Conservation (phyloP, 495 filamentous ascomycete genomes). For the Chaetomium tenue region DNA sequence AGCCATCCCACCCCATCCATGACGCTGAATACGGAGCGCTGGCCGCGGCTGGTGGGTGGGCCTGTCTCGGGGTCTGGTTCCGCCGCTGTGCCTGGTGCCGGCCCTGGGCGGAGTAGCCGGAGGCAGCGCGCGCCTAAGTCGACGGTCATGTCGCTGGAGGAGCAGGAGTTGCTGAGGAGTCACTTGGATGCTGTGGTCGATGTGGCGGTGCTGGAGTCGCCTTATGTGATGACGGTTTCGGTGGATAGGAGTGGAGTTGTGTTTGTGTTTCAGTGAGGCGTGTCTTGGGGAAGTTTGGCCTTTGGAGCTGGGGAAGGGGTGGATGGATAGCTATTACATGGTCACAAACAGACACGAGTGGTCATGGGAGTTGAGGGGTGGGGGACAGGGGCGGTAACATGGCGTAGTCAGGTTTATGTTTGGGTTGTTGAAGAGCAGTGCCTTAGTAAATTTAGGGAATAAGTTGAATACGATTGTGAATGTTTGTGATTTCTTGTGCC, state of each 20-base stretch:
- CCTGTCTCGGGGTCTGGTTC: conserved; percentile 24
- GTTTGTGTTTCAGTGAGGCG: conserved; percentile 67
- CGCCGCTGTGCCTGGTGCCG: conserved; percentile 39
- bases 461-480: not conserved
- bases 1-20: conserved; percentile 67
- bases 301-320: not conserved
- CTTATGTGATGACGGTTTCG: conserved; percentile 89
- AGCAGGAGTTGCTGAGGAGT: conserved; percentile 78
- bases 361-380: not conserved
- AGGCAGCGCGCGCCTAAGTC: conserved; percentile 61
- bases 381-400: not conserved
- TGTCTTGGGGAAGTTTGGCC: not conserved
- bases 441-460: not conserved
- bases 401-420: not conserved
- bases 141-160: conserved; percentile 84
- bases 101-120: conserved; percentile 40
- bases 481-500: not conserved
- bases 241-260: conserved; percentile 90
- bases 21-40: conserved; percentile 68
- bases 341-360: no score
- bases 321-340: no score
- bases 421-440: not conserved
- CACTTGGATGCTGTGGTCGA: conserved; percentile 89
- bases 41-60: conserved; percentile 43
- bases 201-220: conserved; percentile 80